Base-by-base conservation (phyloP, 2,329 filamentous ascomycete species). In the Colletotrichum simmondsii region DNA sequence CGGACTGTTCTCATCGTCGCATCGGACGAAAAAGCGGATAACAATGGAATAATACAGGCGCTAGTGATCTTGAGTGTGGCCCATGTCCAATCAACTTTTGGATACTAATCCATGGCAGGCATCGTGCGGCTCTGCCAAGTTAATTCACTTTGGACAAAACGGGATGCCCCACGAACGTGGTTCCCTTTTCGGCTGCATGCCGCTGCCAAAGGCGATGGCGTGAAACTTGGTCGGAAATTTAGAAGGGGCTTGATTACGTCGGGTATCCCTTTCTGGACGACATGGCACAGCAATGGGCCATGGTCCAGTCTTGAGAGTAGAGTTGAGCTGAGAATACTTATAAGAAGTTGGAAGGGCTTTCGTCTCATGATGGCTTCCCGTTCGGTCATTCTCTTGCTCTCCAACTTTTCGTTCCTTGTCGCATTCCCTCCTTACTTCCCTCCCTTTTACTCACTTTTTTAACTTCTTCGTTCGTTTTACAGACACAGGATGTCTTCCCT, bases 401-500 rank as follows among this genome's bases (percentile, higher is more conserved):
- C 4, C 42, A 68, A 35, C 46, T 12, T 57, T 32, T 26, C 22
- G 26, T 49, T 64, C 59, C 12, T 57, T 26, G 49, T 68, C 37
- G 22, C 28, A 14, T 30, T 65, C 32, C 58, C 54, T 16, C 32
- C 3, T 26, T 58, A 10, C 49, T 66, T 56, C 22, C 46, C 14
- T 37, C 24, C n/a, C 19, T 7, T 24, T 35, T 58, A 37, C 22
- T 32, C 49, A 16, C 57, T 56, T 53, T 37, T 59, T 22, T 49
- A 19, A 12, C 8, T 28, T 42, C 28, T 53, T 35, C 63, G 26
- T 68, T 67, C 71, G 32, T 66, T 67, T 53, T 22, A 75, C 26
- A 42, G 71, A 62, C 66, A 75, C 66, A 73, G 71, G 66, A 75
- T 75, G 73, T 75, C 71, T 65, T 64, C 54, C 63, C n/a, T 73